phyloP scores from a whole-genome alignment of 768 basidiomycete species.

The Russula abietina region DNA sequence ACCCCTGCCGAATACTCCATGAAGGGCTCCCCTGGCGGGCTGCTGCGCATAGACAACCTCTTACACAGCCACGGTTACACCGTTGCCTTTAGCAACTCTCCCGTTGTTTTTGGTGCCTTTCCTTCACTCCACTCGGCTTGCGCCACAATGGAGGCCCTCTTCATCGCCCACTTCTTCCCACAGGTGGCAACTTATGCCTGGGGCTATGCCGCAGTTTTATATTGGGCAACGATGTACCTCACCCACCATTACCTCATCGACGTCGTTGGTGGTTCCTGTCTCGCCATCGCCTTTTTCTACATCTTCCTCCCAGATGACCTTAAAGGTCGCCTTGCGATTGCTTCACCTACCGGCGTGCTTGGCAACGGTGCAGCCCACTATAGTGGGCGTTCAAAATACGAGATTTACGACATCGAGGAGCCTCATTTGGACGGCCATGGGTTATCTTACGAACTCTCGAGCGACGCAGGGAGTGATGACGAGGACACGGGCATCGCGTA shows the following conservation, averaged over 20 bases:
- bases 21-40: constrained; percentile 88
- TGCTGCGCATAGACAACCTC: constrained; percentile 85
- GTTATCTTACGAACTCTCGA: constrained; percentile 51
- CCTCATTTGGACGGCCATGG: constrained; percentile 40
- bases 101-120: constrained; percentile 95
- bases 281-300: constrained; percentile 85
- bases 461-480: constrained; percentile 50
- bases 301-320: constrained; percentile 79
- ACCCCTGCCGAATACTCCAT: constrained; percentile 92
- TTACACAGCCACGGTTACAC: constrained; percentile 76
- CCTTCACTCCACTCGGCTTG: constrained; percentile 88
- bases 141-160: constrained; percentile 88
- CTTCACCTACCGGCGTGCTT: constrained; percentile 45
- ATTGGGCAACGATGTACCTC: constrained; percentile 99
- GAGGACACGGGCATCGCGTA: constrained; percentile 66
- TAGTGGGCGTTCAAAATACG: constrained; percentile 55
- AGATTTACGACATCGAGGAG: constrained; percentile 69
- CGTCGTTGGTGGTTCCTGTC: constrained; percentile 87
- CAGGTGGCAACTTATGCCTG: constrained; percentile 60
- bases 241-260: constrained; percentile 99
- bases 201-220: constrained; percentile 79
- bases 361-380: constrained; percentile 22
- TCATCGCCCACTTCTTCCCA: constrained; percentile 93
- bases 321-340: constrained; percentile 46
- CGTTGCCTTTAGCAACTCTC: constrained; percentile 74